These are phyloP conservation scores for Paratinospora sagittata DNA, from an alignment of 164 flowering plant species.

Conservation along the genomic window DNA sequence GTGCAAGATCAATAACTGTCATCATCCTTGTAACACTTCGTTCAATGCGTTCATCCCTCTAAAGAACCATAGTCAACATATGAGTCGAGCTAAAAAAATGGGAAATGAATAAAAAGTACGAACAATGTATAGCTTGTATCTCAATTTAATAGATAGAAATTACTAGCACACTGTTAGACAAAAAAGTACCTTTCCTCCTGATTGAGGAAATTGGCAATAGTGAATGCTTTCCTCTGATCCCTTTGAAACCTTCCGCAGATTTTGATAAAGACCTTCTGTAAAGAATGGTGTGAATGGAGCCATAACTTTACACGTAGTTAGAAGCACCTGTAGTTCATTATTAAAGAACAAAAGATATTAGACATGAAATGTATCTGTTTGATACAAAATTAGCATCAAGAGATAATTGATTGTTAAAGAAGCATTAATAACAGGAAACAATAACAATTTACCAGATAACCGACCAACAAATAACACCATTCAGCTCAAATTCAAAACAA, in stretches of 20 bases:
- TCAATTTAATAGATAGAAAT: neutral
- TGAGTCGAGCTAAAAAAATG: neutral
- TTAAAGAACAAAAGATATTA: neutral
- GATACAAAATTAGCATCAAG: neutral
- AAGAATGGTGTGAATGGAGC: constrained; percentile 99
- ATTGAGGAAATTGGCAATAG: constrained; percentile 67
- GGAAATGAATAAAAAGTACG: too few relatives aligned
- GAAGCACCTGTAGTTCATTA: constrained; percentile 49
- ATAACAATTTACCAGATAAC: neutral
- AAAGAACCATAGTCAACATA: constrained; percentile 4
- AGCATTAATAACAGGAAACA: neutral
- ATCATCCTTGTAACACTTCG: constrained; percentile 91
- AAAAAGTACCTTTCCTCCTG: constrained; percentile 62
- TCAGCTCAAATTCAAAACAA: neutral
- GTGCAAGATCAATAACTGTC: constrained; percentile 92
- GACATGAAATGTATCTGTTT: neutral
- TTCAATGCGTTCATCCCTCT: constrained; percentile 85
- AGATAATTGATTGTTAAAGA: neutral
- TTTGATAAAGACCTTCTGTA: constrained; percentile 86
- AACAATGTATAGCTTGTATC: neutral
- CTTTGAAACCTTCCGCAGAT: constrained; percentile 57
- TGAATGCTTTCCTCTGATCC: constrained; percentile 87
- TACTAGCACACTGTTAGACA: neutral
- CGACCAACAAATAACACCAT: neutral
- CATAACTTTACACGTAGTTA: constrained; percentile 91